phyloP scores from a whole-genome alignment of 805 yeast genomes.

The Pichia deserticola region DNA sequence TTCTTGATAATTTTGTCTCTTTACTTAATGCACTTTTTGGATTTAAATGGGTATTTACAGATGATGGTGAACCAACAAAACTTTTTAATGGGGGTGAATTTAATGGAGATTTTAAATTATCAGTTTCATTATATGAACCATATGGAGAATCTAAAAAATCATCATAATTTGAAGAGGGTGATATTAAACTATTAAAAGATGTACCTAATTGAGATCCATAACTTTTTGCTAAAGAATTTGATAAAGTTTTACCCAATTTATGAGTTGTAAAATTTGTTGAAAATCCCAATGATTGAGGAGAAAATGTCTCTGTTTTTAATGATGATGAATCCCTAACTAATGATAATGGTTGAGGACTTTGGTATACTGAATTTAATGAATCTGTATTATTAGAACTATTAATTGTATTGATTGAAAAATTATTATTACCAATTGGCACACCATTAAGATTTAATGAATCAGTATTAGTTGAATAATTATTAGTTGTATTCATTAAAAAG shows the following conservation, averaged over 20 bases:
- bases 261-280: slow-evolving; percentile 8
- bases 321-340: background rate
- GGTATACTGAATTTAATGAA: background rate
- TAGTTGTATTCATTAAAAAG: background rate
- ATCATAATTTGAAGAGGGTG: slow-evolving; percentile 30
- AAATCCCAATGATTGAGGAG: slow-evolving; percentile 23
- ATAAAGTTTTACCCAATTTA: slow-evolving; percentile 1
- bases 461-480: background rate
- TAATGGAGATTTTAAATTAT: slow-evolving; percentile 27
- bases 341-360: slow-evolving; percentile 2
- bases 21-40: slow-evolving; percentile 35
- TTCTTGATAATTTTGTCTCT: slow-evolving; percentile 66
- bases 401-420: background rate
- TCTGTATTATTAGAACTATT: background rate
- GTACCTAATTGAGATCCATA: slow-evolving; percentile 27
- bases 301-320: slow-evolving; percentile 15
- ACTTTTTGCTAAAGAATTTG: slow-evolving; percentile 16
- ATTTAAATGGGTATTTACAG: slow-evolving; percentile 27
- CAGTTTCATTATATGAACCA: slow-evolving; percentile 25
- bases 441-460: background rate
- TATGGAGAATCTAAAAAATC: slow-evolving; percentile 30
- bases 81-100: slow-evolving; percentile 29
- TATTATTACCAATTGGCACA: background rate
- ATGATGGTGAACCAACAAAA: slow-evolving; percentile 30
- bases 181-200: slow-evolving; percentile 25